phyloP scores from a whole-genome alignment of 176 grass and related monocot species.

The Oryza longistaminata region DNA sequence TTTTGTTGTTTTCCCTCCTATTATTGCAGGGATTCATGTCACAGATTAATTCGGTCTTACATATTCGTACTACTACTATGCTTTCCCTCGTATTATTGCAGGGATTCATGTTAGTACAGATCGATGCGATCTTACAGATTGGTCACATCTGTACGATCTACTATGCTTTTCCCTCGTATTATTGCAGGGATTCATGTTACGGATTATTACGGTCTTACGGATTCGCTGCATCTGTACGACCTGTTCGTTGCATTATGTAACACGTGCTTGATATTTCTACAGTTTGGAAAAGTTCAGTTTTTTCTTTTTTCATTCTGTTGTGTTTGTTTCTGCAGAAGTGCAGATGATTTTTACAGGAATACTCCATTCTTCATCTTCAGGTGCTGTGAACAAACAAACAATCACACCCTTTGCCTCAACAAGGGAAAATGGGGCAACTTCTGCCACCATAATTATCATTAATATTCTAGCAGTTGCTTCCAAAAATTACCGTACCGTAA shows the following conservation, averaged over 20 bases:
- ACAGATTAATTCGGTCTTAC: not conserved
- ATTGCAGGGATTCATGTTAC: not conserved
- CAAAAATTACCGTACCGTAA: not conserved
- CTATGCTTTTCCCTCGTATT: too few relatives aligned
- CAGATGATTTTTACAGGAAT: not conserved
- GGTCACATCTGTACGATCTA: too few relatives aligned
- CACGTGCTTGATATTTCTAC: not conserved
- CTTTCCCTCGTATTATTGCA: too few relatives aligned
- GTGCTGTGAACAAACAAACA: not conserved
- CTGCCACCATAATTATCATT: not conserved
- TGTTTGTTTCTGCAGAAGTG: slow-evolving; percentile 3
- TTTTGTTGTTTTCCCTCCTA: too few relatives aligned
- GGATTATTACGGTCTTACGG: not conserved
- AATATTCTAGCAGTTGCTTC: too few relatives aligned
- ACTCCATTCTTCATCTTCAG: not conserved
- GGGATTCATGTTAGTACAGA: too few relatives aligned
- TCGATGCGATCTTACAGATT: too few relatives aligned
- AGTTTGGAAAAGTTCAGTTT: not conserved
- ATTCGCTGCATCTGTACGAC: too few relatives aligned
- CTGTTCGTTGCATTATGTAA: not conserved
- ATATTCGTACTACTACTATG: not conserved
- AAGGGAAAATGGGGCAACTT: not conserved
- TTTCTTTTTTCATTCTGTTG: not conserved
- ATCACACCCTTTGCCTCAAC: too few relatives aligned
- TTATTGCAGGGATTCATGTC: not conserved